Evolutionary conservation across 306 rosid genomes (phyloP), one percentile per base, ranked within the genome.

Genomic region (Arachis hypogaea): DNA sequence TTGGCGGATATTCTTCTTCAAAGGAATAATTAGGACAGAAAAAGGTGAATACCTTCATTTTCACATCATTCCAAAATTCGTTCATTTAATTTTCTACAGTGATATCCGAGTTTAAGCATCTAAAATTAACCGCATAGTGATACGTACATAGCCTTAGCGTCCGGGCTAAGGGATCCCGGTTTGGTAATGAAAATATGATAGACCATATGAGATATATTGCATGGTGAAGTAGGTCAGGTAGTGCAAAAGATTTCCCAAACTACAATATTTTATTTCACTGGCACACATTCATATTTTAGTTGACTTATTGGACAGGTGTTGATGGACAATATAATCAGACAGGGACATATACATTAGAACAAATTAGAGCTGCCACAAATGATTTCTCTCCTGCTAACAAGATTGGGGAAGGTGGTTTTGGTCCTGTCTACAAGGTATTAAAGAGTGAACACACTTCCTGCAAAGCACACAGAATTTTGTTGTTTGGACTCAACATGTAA

Each of bases 331-430:
- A 82, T 76, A 73, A 66, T 38, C 80, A 55, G 45, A 69, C 44
- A 29, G 80, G 87, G 55, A 65, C 76, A 56, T 87, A 68, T 78
- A 82, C 75, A 7, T 74, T 78, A 59, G 76, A 78, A 66, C 83
- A 87, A 77, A 80, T 87, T 45, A 80, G 69, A 74, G 84, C 79
- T 9, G 90, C 96, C 43, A 89, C 96, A 7, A 81, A 87, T 51
- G 82, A 81, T 71, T 89, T 89, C 28, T 77, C 57, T 78, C 65
- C 83, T 68, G 69, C 40, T 44, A 89, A 87, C 73, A 87, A 80
- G 82, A 60, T 89, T 29, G 96, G 90, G 54, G 90, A 90, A 82
- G 96, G 96, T n/a, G 96, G 96, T 71, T 90, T 90, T 86, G 96
- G 96, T 80, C 77, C 81, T 45, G 92, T 90, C 63, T 86, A 78